These are phyloP conservation scores for Tuber umbilicatum DNA, from an alignment of 495 filamentous ascomycete species.

Conservation along the genomic window DNA sequence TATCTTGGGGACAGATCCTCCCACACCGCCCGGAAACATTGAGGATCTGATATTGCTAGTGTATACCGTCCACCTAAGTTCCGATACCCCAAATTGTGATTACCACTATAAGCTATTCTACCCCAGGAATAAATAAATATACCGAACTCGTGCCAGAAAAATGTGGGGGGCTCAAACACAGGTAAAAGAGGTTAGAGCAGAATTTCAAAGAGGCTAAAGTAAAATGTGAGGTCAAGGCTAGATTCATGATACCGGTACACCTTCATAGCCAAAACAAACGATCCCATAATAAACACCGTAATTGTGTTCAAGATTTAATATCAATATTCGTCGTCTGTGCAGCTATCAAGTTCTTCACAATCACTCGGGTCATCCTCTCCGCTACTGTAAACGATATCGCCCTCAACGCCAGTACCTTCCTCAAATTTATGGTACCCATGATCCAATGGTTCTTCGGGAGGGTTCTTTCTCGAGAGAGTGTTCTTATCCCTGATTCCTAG, in stretches of 20 bases:
- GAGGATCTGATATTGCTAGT: neutral
- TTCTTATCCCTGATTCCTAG: neutral
- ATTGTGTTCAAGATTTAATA: neutral
- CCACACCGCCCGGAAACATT: neutral
- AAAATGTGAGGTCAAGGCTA: neutral
- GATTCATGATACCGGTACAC: neutral
- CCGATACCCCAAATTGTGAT: neutral
- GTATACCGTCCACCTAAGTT: neutral
- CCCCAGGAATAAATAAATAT: neutral
- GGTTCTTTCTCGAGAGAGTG: neutral
- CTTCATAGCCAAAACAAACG: neutral
- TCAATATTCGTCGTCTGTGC: neutral
- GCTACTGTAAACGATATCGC: neutral
- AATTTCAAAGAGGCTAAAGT: neutral
- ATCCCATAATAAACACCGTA: neutral
- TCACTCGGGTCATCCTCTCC: neutral
- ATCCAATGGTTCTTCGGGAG: neutral
- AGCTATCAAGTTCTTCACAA: neutral
- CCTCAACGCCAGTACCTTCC: neutral
- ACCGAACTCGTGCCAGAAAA: neutral
- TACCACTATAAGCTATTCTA: neutral
- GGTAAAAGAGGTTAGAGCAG: neutral
- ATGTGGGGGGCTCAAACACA: neutral
- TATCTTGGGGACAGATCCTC: neutral
- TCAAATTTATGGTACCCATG: neutral